Evolutionary conservation across 1,284 basidiomycete species (phyloP), one percentile per base, ranked within the genome.

Genomic region (Waitea zeae): DNA sequence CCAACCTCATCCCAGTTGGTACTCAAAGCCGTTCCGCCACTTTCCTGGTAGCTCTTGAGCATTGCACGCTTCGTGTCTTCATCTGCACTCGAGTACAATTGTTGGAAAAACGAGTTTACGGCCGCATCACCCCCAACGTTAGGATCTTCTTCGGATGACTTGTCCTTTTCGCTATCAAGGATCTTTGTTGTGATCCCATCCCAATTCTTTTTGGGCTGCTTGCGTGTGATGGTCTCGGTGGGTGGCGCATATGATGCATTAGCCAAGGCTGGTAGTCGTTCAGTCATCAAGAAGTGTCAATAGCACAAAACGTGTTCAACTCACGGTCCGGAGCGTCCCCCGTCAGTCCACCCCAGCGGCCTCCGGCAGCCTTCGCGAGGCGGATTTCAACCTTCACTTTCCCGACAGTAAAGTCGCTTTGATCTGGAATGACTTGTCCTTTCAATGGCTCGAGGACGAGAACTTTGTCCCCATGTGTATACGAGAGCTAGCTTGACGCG

Each of bases 31-130:
- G 90, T 96, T 3, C 90, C 88, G 5, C 86, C 86, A 44, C 81
- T 87, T 59, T 93, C 88, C 38, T 69, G 66, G 51, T 84, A 95
- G 50, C 84, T 89, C 67, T 96, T 96, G 73, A 95, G 75, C 88
- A 96, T 96, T 0, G 90, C 92, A 27, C 76, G 68, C 46, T 65
- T 72, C 3, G 87, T 87, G 47, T 95, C 83, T 0, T 87, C 82
- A 48, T 93, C 87, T 9, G 87, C 82, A 48, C 81, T 79, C 3
- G 64, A 63, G 48, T 82, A 96, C 39, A 96, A 70, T 57, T 80
- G 76, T 49, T 82, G 78, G 66, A 86, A 86, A 58, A 84, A 84
- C 12, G 57, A 43, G 50, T 86, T 86, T 41, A 84, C 64, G 7
- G 79, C 67, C 38, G 59, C 63, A 49, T 88, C 86, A 13, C 86